These are phyloP conservation scores for Lentinula boryana DNA, from an alignment of 768 basidiomycete genomes.

Conservation along the genomic window DNA sequence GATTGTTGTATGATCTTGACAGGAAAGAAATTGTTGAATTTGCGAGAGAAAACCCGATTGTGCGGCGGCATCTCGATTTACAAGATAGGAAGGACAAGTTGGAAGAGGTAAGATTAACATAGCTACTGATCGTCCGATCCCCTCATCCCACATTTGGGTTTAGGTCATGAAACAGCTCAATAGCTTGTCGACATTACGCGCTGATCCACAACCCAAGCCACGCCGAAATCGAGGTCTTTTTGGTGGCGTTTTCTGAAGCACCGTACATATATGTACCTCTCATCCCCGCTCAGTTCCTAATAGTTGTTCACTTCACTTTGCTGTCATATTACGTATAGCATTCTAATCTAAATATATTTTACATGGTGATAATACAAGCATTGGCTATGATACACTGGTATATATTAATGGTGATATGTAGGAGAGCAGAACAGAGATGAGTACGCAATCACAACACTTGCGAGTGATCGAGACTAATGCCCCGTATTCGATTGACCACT, in stretches of 20 bases:
- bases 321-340: not conserved
- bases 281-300: not conserved
- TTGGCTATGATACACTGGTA: not conserved
- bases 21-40: slow-evolving; percentile 85
- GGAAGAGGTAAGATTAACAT: slow-evolving; percentile 62
- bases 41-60: slow-evolving; percentile 91
- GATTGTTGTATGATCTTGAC: slow-evolving; percentile 90
- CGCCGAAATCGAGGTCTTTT: slow-evolving; percentile 77
- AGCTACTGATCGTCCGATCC: not conserved
- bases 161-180: slow-evolving; percentile 96
- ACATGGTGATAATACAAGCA: not conserved
- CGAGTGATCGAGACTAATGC: slow-evolving; percentile 71
- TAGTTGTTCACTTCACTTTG: too few species aligned
- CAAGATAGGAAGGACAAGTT: slow-evolving; percentile 98
- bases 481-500: slow-evolving; percentile 73
- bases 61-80: slow-evolving; percentile 82
- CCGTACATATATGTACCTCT: not conserved
- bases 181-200: slow-evolving; percentile 80
- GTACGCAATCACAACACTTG: not conserved
- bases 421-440: too few species aligned
- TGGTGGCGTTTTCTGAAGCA: slow-evolving; percentile 57
- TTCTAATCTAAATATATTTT: not conserved
- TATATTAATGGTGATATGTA: too few species aligned
- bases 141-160: not conserved
- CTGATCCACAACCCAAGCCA: slow-evolving; percentile 70